phyloP scores from a whole-genome alignment of 805 yeast genomes.

The Teunomyces atbi region DNA sequence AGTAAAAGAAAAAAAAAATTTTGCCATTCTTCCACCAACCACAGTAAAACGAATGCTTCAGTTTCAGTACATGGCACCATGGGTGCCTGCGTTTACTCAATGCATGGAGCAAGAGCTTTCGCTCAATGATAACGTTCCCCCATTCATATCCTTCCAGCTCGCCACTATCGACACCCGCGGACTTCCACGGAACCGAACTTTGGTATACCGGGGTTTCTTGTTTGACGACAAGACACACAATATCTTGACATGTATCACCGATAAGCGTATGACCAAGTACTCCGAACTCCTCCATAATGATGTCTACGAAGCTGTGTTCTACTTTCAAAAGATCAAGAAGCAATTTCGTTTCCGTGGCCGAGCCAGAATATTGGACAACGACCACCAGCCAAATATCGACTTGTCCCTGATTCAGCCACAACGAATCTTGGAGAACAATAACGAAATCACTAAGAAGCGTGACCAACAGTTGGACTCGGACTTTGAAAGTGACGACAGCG shows the following conservation, averaged over 20 bases:
- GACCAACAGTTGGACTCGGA: constrained; percentile 4
- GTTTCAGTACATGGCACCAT: constrained; percentile 54
- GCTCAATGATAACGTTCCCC: constrained; percentile 27
- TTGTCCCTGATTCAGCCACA: constrained; percentile 29
- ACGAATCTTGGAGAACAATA: constrained; percentile 15
- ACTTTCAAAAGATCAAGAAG: constrained; percentile 57
- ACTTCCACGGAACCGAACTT: constrained; percentile 65
- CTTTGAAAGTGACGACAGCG: constrained; percentile 10
- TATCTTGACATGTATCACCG: constrained; percentile 68
- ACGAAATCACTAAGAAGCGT: constrained; percentile 15
- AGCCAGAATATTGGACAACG: constrained; percentile 46
- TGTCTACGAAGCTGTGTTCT: constrained; percentile 72
- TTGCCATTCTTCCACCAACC: not conserved
- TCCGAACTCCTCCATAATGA: constrained; percentile 51
- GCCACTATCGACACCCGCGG: constrained; percentile 58
- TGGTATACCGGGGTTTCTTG: constrained; percentile 71
- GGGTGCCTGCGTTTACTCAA: constrained; percentile 67
- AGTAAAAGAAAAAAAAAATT: not conserved
- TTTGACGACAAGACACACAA: constrained; percentile 68
- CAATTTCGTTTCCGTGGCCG: constrained; percentile 75
- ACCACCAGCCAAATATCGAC: constrained; percentile 31
- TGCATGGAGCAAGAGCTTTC: constrained; percentile 48
- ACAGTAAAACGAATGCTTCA: constrained; percentile 20
- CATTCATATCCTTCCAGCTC: constrained; percentile 62
- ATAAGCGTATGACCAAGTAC: constrained; percentile 64